Conservation (phyloP, 1,139 yeast genomes). For the Pichiaceae sp. region DNA sequence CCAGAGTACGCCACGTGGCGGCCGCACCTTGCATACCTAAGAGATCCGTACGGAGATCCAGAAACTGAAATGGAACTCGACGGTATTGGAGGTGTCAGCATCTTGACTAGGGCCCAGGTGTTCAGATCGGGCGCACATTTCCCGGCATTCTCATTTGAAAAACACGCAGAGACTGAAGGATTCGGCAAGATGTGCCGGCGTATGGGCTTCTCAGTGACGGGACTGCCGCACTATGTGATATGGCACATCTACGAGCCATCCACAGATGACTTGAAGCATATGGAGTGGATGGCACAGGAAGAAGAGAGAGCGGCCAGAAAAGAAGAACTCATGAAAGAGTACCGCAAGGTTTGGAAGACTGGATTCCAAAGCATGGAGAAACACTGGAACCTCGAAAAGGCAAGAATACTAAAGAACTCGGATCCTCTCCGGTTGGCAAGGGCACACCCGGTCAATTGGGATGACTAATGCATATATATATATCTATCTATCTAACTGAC, state of each 20-base stretch:
- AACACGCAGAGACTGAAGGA: conserved; percentile 91
- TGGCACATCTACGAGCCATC: conserved; percentile 90
- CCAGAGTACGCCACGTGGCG: conserved; percentile 87
- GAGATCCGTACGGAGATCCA: conserved; percentile 61
- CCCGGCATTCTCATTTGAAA: conserved; percentile 82
- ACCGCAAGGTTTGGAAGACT: conserved; percentile 66
- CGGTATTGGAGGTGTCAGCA: conserved; percentile 88
- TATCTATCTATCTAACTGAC: background rate
- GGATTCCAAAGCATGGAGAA: conserved; percentile 69
- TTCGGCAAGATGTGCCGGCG: conserved; percentile 80
- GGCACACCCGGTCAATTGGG: background rate
- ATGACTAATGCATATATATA: background rate
- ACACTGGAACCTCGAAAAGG: conserved; percentile 62
- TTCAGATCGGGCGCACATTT: conserved; percentile 78
- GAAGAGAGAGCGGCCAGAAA: conserved; percentile 60
- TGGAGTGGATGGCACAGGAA: conserved; percentile 96
- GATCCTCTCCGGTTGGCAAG: conserved; percentile 43
- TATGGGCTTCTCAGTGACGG: conserved; percentile 78
- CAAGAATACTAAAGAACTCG: conserved; percentile 61
- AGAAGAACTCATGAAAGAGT: conserved; percentile 58
- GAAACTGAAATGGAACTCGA: conserved; percentile 65
- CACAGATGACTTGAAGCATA: conserved; percentile 84
- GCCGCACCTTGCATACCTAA: conserved; percentile 66
- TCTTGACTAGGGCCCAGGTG: conserved; percentile 72
- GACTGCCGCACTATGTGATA: conserved; percentile 80